A percentile compares a stretch with the other conserved stretches of the same genome.
Evolutionary conservation across 2,329 filamentous ascomycete genomes (phyloP).

Genomic region (Drechmeria coniospora): DNA sequence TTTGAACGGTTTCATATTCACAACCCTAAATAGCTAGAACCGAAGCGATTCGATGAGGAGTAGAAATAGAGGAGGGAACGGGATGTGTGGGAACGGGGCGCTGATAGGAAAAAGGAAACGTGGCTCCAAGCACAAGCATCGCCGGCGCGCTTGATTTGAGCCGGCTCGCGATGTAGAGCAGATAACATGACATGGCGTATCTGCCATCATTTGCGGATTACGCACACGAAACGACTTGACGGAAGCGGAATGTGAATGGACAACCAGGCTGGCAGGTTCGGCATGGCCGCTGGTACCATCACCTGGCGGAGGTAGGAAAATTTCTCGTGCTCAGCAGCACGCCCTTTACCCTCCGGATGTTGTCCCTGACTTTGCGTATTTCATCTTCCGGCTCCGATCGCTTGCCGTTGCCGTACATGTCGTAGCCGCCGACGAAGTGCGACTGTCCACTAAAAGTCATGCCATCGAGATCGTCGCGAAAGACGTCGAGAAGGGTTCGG

Average conservation of each 20-base stretch:
- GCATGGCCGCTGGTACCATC: no score
- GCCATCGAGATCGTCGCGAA: slow-evolving; percentile 51
- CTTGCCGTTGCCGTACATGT: slow-evolving; percentile 27
- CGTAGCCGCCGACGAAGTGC: slow-evolving; percentile 22
- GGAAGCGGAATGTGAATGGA: no score
- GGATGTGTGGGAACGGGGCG: not conserved
- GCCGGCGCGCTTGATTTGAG: no score
- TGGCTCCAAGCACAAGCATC: no score
- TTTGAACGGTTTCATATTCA: slow-evolving; percentile 16
- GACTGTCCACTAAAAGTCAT: slow-evolving; percentile 31
- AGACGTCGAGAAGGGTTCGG: slow-evolving; percentile 35
- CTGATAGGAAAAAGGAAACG: no score
- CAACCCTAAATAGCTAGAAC: slow-evolving; percentile 7
- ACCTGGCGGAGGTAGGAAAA: slow-evolving; percentile 40
- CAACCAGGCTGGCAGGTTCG: no score
- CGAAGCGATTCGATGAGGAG: not conserved
- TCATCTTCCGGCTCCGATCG: slow-evolving; percentile 49
- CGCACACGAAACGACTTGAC: no score
- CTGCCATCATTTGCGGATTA: no score
- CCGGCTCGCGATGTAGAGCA: no score
- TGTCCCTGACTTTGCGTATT: slow-evolving; percentile 56
- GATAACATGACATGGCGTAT: no score
- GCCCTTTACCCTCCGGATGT: slow-evolving; percentile 67
- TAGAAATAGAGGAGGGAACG: not conserved
- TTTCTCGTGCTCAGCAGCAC: slow-evolving; percentile 59